phyloP scores from a whole-genome alignment of 129 eudicot genomes.

The Chrysanthemum seticuspe region DNA sequence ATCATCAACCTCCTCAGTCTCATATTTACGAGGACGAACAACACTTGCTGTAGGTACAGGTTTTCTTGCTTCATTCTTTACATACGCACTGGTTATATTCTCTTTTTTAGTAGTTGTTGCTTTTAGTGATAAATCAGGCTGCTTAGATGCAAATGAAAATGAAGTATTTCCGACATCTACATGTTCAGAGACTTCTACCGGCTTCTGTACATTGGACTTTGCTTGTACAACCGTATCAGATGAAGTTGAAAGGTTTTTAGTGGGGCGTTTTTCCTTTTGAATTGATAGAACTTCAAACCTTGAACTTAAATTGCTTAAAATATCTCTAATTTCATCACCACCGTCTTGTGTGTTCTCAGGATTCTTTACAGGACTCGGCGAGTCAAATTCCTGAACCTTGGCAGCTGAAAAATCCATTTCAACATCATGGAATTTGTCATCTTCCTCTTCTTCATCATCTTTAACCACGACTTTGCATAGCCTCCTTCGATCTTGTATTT shows the following conservation, averaged over 20 bases:
- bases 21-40: constrained; percentile 1
- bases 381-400: constrained; percentile 54
- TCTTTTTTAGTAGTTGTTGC: constrained; percentile 21
- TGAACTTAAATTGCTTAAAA: constrained; percentile 68
- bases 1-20: constrained; percentile 22
- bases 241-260: constrained; percentile 28
- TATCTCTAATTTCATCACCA: constrained; percentile 80
- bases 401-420: constrained; percentile 27
- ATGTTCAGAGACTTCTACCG: constrained; percentile 24
- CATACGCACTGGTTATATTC: constrained; percentile 13
- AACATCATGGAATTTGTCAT: constrained; percentile 10
- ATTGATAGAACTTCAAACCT: constrained; percentile 71
- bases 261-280: constrained; percentile 57
- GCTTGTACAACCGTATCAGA: constrained; percentile 28
- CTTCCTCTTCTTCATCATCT: constrained; percentile 31
- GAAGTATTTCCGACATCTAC: constrained; percentile 30
- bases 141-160: constrained; percentile 18
- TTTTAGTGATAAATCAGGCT: constrained; percentile 29
- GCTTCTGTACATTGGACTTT: constrained; percentile 20
- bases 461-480: constrained; percentile 66
- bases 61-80: constrained; percentile 25
- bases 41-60: constrained; percentile 20
- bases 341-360: constrained; percentile 26
- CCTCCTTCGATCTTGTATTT: constrained; percentile 75
- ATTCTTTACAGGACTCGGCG: constrained; percentile 50